Evolutionary conservation across 495 filamentous ascomycete species (phyloP), one percentile per base, ranked within the genome.

Genomic region (Aspergillus wentii): DNA sequence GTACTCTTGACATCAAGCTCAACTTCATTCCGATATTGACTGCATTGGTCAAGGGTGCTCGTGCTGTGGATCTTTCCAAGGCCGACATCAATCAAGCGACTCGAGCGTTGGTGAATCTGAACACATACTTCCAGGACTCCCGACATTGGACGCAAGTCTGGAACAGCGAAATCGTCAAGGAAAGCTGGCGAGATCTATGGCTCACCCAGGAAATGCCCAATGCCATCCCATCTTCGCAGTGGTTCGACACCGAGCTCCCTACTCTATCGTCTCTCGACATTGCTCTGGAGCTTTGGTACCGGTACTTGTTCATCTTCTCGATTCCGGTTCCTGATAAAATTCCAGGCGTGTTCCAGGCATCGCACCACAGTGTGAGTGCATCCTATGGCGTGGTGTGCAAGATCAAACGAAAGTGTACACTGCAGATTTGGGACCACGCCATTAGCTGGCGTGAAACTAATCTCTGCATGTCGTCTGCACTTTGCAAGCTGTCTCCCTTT

Each of bases 391-490:
- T 83, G 19, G 68, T 83, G n/a, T 78, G 77, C 57, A 84, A 83
- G 53, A 65, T 80, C 32, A 78, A 76, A 49, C 65, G 76, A 11
- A 68, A 70, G 23, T 76, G 72, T 38, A 80, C 74, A 1, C 61
- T 82, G 27, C 76, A 80, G 42, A 78, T 84, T 40, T 84, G 79
- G 79, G 79, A 84, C 42, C 79, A 84, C 43, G 76, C 76, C 32
- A 84, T 84, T 42, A 70, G 68, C 30, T 84, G 75, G 76, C 61
- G 79, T 44, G 79, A 84, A 49, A 77, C 71, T 11, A 80, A 76
- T 40, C 62, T 78, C 5, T 79, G 75, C 39, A 60, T 80, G 5
- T 78, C 74, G 2, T 80, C 78, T 20, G 78, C 74, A 10, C 59
- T 80, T 11, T 80, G 71, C 58, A 73, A 71, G 28, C 66, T 79